These are phyloP conservation scores for Pythium sukuiense DNA, from an alignment of 352 stramenopile genomes.

Conservation along the genomic window DNA sequence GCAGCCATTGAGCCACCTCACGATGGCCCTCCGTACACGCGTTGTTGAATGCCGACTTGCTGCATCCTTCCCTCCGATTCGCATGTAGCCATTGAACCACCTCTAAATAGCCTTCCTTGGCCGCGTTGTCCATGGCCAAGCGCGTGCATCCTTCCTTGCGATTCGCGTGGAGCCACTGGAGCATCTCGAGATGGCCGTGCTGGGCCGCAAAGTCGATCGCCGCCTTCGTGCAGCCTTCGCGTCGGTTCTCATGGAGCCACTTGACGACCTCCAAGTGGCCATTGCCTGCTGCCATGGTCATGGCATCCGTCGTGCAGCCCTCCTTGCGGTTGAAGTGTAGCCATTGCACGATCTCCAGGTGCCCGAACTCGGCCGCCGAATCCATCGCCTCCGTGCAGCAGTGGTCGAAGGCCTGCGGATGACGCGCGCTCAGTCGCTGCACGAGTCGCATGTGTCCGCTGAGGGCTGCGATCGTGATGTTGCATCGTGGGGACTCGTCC, in stretches of 20 bases:
- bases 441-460: slow-evolving; percentile 50
- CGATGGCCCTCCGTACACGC: slow-evolving; percentile 53
- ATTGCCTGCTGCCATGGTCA: slow-evolving; percentile 63
- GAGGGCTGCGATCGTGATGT: slow-evolving; percentile 52
- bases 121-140: slow-evolving; percentile 60
- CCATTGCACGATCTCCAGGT: slow-evolving; percentile 58
- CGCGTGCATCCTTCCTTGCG: slow-evolving; percentile 52
- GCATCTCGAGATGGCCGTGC: slow-evolving; percentile 52
- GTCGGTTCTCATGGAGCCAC: slow-evolving; percentile 60
- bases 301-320: slow-evolving; percentile 66
- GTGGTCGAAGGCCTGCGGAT: slow-evolving; percentile 40
- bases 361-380: slow-evolving; percentile 59
- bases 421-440: slow-evolving; percentile 40
- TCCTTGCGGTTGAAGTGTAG: slow-evolving; percentile 46
- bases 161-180: slow-evolving; percentile 61
- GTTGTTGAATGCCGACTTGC: slow-evolving; percentile 65
- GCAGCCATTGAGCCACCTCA: slow-evolving; percentile 59
- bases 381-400: slow-evolving; percentile 66
- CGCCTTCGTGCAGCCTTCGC: slow-evolving; percentile 53
- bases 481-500: slow-evolving; percentile 53
- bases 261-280: slow-evolving; percentile 53
- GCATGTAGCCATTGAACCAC: slow-evolving; percentile 56
- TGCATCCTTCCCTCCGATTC: slow-evolving; percentile 63
- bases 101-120: slow-evolving; percentile 41
- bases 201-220: slow-evolving; percentile 72